These are phyloP conservation scores for Plasmodium gonderi DNA, from an alignment of 169 alveolate species.

Conservation along the genomic window DNA sequence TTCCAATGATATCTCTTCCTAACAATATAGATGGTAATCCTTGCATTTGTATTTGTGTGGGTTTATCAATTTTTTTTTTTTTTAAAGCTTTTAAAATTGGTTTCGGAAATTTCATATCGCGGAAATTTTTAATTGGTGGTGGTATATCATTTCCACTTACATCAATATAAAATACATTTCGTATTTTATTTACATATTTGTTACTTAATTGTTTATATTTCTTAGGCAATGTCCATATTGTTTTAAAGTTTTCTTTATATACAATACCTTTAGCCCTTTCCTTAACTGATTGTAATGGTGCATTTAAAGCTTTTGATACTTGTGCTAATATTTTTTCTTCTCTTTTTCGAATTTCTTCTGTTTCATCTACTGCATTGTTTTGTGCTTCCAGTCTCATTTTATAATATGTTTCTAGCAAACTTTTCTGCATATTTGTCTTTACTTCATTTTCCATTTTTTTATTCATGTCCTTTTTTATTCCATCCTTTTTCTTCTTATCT, in stretches of 20 bases:
- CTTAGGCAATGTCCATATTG: conserved; percentile 82
- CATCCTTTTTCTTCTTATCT: conserved; percentile 9
- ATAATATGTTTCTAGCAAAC: conserved; percentile 60
- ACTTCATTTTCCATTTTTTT: not conserved
- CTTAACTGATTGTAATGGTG: conserved; percentile 78
- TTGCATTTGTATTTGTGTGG: conserved; percentile 95
- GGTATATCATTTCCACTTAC: conserved; percentile 92
- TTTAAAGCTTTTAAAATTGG: conserved; percentile 88
- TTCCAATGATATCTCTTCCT: conserved; percentile 94
- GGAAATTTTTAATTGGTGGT: conserved; percentile 93
- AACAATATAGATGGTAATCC: conserved; percentile 90
- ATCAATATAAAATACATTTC: conserved; percentile 87
- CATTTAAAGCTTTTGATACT: conserved; percentile 74
- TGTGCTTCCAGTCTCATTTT: conserved; percentile 41
- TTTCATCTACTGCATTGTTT: conserved; percentile 55
- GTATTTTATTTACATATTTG: conserved; percentile 75
- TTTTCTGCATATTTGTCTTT: conserved; percentile 28
- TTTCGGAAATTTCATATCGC: conserved; percentile 93
- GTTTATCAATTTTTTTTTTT: conserved; percentile 90
- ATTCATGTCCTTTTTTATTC: not conserved
- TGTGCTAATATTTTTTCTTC: conserved; percentile 74
- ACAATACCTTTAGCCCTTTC: conserved; percentile 82
- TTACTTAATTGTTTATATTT: conserved; percentile 77
- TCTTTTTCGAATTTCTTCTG: conserved; percentile 54
- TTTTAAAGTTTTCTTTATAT: conserved; percentile 63